Evolutionary conservation across 1,139 yeast species (phyloP).

Genomic region (Kodamaea suecica): DNA sequence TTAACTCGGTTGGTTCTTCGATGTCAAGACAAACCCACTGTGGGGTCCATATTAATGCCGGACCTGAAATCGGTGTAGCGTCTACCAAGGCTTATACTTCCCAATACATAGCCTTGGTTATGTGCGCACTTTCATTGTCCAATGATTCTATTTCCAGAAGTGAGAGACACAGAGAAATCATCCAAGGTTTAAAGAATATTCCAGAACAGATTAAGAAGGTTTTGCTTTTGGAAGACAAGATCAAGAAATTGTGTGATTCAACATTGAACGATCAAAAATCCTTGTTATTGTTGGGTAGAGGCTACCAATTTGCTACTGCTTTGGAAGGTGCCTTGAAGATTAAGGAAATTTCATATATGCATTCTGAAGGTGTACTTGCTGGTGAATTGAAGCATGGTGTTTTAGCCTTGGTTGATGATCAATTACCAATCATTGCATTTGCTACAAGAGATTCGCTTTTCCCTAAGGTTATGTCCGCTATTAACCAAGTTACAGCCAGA

Average conservation of each 20-base stretch:
- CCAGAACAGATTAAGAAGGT: slow-evolving; percentile 85
- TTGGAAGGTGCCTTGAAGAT: slow-evolving; percentile 97
- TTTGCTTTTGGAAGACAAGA: slow-evolving; percentile 66
- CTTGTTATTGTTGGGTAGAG: slow-evolving; percentile 89
- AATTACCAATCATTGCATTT: slow-evolving; percentile 89
- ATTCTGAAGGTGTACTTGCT: slow-evolving; percentile 98
- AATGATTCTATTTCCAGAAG: slow-evolving; percentile 82
- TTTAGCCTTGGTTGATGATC: slow-evolving; percentile 91
- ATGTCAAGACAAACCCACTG: slow-evolving; percentile 96
- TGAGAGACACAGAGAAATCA: slow-evolving; percentile 79
- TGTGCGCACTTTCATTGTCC: slow-evolving; percentile 92
- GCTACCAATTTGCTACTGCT: slow-evolving; percentile 96
- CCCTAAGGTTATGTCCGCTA: slow-evolving; percentile 94
- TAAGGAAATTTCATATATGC: slow-evolving; percentile 98
- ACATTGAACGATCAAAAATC: slow-evolving; percentile 80
- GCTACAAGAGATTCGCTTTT: slow-evolving; percentile 97
- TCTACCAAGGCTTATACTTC: slow-evolving; percentile 99
- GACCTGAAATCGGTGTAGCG: slow-evolving; percentile 99
- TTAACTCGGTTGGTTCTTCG: slow-evolving; percentile 88
- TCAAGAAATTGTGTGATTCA: slow-evolving; percentile 71
- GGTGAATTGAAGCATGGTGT: slow-evolving; percentile 99
- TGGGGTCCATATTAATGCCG: slow-evolving; percentile 99
- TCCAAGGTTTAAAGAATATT: slow-evolving; percentile 78
- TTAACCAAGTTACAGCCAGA: slow-evolving; percentile 96
- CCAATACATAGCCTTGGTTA: slow-evolving; percentile 93